phyloP scores from a whole-genome alignment of 129 eudicot species.

The Heracleum sosnowskyi region DNA sequence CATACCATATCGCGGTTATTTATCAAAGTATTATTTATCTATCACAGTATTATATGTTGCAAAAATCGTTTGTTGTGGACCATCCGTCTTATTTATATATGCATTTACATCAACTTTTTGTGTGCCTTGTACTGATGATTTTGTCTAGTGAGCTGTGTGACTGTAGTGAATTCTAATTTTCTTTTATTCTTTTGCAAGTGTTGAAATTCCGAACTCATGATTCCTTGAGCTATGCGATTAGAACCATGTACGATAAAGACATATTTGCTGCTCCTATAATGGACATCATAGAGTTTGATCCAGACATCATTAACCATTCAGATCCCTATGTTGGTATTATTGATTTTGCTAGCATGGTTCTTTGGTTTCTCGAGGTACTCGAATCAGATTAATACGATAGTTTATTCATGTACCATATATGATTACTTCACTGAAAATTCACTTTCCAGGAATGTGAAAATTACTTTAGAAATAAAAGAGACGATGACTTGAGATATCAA shows the following conservation, averaged over 20 bases:
- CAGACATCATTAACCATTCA: conserved; percentile 17
- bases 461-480: conserved; percentile 17
- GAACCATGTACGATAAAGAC: conserved; percentile 33
- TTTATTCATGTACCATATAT: background rate
- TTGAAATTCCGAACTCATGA: conserved; percentile 35
- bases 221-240: conserved; percentile 26
- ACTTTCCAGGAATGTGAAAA: conserved; percentile 27
- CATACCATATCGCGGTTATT: too few relatives aligned
- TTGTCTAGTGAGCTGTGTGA: background rate
- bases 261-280: conserved; percentile 33
- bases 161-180: background rate
- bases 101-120: background rate
- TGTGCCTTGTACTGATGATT: background rate
- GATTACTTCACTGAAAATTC: background rate
- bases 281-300: conserved; percentile 18
- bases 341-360: conserved; percentile 34
- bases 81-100: too few relatives aligned
- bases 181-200: conserved; percentile 15
- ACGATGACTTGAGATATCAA: conserved; percentile 17
- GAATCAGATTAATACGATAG: background rate
- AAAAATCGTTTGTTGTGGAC: too few relatives aligned
- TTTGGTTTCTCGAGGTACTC: conserved; percentile 52
- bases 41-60: too few relatives aligned
- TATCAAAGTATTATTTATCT: too few relatives aligned
- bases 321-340: conserved; percentile 41